Conservation (phyloP, 176 grass and related monocot species). For the Carex pumila region DNA sequence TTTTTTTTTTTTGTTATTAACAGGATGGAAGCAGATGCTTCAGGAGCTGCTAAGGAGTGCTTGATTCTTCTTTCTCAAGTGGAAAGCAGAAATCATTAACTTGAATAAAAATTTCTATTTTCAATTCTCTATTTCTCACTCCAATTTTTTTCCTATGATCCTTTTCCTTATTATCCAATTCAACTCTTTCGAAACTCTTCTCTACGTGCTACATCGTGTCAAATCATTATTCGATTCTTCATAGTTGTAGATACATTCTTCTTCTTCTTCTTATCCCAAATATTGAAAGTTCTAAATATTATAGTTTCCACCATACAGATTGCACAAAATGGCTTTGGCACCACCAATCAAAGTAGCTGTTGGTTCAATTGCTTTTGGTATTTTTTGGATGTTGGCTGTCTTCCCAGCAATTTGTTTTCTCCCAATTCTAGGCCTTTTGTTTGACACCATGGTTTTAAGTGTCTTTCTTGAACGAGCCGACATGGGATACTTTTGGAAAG, state of each 20-base stretch:
- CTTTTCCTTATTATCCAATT: not conserved
- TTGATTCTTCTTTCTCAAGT: not conserved
- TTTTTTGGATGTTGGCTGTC: conserved; percentile 94
- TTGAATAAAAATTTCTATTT: not conserved
- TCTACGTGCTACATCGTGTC: not conserved
- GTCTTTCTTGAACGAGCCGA: conserved; percentile 92
- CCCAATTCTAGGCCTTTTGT: conserved; percentile 89
- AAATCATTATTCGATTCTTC: not conserved
- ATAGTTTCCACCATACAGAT: not conserved
- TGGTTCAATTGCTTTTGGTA: conserved; percentile 69
- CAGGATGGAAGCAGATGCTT: conserved; percentile 12
- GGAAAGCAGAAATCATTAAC: not conserved
- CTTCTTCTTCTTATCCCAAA: not conserved
- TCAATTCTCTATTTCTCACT: not conserved
- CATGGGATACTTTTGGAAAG: conserved; percentile 75
- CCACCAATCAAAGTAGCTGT: conserved; percentile 63
- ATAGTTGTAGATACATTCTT: not conserved
- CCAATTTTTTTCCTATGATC: not conserved
- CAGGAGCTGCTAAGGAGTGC: not conserved
- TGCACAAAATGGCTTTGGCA: conserved; percentile 45
- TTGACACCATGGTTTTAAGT: conserved; percentile 89
- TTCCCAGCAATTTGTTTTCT: conserved; percentile 91
- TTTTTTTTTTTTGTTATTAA: not conserved
- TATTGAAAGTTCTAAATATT: not conserved
- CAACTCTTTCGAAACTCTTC: not conserved